Conservation (phyloP, 2,329 filamentous ascomycete genomes). For the Sporothrix curviconia region DNA sequence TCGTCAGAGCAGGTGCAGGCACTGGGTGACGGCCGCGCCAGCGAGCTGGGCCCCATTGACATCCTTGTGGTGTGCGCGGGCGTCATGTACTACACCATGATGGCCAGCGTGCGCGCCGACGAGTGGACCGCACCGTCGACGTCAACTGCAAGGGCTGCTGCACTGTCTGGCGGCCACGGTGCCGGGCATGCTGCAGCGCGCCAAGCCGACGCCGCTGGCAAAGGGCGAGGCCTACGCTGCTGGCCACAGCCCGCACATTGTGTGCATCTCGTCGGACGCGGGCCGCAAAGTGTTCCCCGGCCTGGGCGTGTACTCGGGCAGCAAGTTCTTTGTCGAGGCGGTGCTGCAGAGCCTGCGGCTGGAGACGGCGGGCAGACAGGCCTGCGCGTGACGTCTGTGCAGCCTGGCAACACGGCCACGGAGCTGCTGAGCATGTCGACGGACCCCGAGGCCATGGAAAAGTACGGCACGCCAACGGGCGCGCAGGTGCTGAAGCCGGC, state of each 20-base stretch:
- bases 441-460: slow-evolving; percentile 68
- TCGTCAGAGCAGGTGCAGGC: slow-evolving; percentile 58
- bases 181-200: slow-evolving; percentile 63
- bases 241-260: slow-evolving; percentile 48
- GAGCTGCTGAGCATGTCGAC: slow-evolving; percentile 69
- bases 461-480: slow-evolving; percentile 68
- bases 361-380: slow-evolving; percentile 70
- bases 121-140: slow-evolving; percentile 77
- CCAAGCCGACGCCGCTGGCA: slow-evolving; percentile 25
- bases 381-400: slow-evolving; percentile 65
- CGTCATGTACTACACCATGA: slow-evolving; percentile 87
- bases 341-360: slow-evolving; percentile 68
- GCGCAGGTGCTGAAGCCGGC: slow-evolving; percentile 67
- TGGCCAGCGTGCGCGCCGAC: slow-evolving; percentile 66
- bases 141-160: slow-evolving; percentile 78
- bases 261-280: slow-evolving; percentile 76
- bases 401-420: slow-evolving; percentile 71
- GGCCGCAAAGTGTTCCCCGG: slow-evolving; percentile 78
- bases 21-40: slow-evolving; percentile 52
- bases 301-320: slow-evolving; percentile 73
- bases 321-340: slow-evolving; percentile 80
- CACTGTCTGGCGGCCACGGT: slow-evolving; percentile 65
- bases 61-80: slow-evolving; percentile 75
- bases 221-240: slow-evolving; percentile 9
- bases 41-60: slow-evolving; percentile 64